A percentile compares a stretch with the other conserved stretches of the same genome.
phyloP scores from a whole-genome alignment of 176 grass and related monocot genomes.

The Lolium perenne region DNA sequence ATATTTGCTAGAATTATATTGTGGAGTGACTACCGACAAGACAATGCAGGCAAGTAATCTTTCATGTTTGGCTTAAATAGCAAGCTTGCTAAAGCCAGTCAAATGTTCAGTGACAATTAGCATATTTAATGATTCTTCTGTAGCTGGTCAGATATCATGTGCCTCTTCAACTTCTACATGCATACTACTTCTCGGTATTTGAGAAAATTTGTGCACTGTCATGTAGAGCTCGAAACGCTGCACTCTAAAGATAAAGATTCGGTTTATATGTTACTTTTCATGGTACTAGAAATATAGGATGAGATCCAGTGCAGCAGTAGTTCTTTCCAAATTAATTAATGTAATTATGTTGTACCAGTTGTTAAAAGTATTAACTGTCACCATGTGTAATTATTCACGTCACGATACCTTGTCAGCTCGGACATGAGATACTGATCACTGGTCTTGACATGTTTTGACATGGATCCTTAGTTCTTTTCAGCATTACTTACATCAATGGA shows the following conservation, averaged over 20 bases:
- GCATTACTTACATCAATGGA: not conserved
- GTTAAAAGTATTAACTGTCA: not conserved
- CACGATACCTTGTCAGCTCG: not conserved
- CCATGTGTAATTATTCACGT: not conserved
- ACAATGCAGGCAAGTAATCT: slow-evolving; percentile 73
- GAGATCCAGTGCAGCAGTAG: not conserved
- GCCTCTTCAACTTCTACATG: slow-evolving; percentile 9
- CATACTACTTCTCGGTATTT: slow-evolving; percentile 1
- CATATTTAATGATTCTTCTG: not conserved
- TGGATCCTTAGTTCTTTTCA: slow-evolving; percentile 11
- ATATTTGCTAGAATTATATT: slow-evolving; percentile 90
- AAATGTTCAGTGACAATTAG: slow-evolving; percentile 26
- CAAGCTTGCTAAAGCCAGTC: not conserved
- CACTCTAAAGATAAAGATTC: not conserved
- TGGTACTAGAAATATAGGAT: not conserved
- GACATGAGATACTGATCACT: not conserved
- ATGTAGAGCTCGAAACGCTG: too few relatives aligned
- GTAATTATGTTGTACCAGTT: not conserved
- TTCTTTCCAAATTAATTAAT: not conserved
- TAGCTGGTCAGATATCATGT: slow-evolving; percentile 21
- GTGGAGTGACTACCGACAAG: slow-evolving; percentile 86
- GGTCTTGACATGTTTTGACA: slow-evolving; percentile 4
- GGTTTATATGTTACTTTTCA: not conserved
- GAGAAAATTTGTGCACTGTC: not conserved
- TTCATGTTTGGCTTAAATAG: slow-evolving; percentile 22